Percentiles rank a stretch among this genome's conserved stretches.
These are phyloP conservation scores for Ambrosiella beaveri DNA, from an alignment of 2,329 filamentous ascomycete species.

Conservation along the genomic window DNA sequence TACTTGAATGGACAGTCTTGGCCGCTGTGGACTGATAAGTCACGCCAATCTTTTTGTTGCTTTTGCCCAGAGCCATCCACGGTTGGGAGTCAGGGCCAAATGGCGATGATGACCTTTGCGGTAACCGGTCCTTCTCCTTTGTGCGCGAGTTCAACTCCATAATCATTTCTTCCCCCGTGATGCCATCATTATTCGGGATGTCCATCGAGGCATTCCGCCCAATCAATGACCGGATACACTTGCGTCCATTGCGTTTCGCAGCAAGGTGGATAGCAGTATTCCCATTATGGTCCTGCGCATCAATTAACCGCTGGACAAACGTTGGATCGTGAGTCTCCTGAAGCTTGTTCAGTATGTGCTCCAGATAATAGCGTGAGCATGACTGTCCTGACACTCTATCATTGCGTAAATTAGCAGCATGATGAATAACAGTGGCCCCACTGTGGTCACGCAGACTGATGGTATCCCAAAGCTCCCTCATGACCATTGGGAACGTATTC, in stretches of 20 bases:
- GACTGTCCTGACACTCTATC: conserved; percentile 68
- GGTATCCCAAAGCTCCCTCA: conserved; percentile 69
- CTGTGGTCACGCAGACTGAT: conserved; percentile 63
- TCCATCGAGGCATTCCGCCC: conserved; percentile 69
- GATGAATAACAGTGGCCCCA: conserved; percentile 81
- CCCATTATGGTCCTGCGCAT: conserved; percentile 67
- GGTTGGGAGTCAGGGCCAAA: conserved; percentile 46
- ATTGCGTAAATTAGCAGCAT: conserved; percentile 76
- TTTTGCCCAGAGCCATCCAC: conserved; percentile 12
- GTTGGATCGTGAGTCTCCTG: conserved; percentile 59
- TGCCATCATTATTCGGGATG: conserved; percentile 63
- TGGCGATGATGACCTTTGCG: conserved; percentile 59
- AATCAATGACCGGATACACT: conserved; percentile 67
- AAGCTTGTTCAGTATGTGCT: conserved; percentile 76
- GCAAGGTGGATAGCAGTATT: conserved; percentile 68
- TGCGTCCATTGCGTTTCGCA: conserved; percentile 70
- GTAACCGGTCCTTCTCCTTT: conserved; percentile 42
- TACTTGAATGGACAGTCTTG: conserved; percentile 50
- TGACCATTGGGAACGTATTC: conserved; percentile 68
- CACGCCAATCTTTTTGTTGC: conserved; percentile 24
- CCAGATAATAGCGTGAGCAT: conserved; percentile 83
- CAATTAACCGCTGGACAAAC: conserved; percentile 61
- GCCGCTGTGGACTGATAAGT: conserved; percentile 46
- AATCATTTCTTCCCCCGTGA: conserved; percentile 74
- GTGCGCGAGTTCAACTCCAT: conserved; percentile 53